phyloP scores from a whole-genome alignment of 2,329 filamentous ascomycete genomes.

The Bretziella fagacearum region DNA sequence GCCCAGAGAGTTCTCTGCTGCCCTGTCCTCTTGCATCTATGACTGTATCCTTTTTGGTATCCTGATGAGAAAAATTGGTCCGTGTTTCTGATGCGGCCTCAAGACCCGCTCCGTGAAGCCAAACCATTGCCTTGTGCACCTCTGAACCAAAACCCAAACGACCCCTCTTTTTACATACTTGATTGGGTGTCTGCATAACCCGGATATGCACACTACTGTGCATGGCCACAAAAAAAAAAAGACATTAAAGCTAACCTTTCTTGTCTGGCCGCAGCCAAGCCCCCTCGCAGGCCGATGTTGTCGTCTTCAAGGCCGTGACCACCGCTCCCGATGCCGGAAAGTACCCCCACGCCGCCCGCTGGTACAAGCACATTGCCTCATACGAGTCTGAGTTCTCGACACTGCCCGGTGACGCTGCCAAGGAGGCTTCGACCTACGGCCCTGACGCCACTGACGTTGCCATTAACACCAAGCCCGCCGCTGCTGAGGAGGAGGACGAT shows the following conservation, averaged over 20 bases:
- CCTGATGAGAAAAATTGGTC: constrained; percentile 77
- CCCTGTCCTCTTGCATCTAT: neutral
- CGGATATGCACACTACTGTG: neutral
- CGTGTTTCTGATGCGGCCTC: constrained; percentile 86
- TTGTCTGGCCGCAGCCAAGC: constrained; percentile 26
- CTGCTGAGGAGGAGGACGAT: constrained; percentile 42
- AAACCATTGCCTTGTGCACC: constrained; percentile 52
- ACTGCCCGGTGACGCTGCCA: constrained; percentile 78
- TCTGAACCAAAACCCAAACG: constrained; percentile 39
- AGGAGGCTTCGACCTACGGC: constrained; percentile 79
- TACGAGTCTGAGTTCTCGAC: constrained; percentile 86
- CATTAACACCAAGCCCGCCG: constrained; percentile 72
- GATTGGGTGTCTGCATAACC: neutral
- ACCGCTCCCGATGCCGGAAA: constrained; percentile 61
- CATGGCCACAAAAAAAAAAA: too few relatives aligned
- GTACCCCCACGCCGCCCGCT: constrained; percentile 86
- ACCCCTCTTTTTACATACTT: neutral
- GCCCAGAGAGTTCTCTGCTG: neutral
- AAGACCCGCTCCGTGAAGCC: constrained; percentile 77
- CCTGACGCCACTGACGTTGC: constrained; percentile 64
- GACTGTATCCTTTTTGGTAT: constrained; percentile 9
- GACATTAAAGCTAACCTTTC: constrained; percentile 14
- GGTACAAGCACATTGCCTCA: constrained; percentile 96
- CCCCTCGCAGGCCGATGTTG: constrained; percentile 90
- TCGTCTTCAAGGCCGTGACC: constrained; percentile 79